Evolutionary conservation across 2,329 filamentous ascomycete genomes (phyloP), one percentile per base, ranked within the genome.

Genomic region (Rugonectria rugulosa): DNA sequence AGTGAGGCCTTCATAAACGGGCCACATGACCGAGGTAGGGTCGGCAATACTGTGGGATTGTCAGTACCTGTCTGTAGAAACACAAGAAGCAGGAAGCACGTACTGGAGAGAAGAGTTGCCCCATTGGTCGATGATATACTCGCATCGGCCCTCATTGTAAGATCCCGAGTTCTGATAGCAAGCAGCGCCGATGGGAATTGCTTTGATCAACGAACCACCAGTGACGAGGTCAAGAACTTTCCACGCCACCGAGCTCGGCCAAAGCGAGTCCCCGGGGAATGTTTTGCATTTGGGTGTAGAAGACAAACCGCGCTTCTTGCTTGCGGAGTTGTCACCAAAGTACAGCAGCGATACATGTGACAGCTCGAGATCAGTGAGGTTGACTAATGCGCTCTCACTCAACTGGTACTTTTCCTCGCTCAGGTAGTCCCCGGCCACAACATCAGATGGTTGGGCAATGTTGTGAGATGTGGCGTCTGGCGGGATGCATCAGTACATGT

Each of bases 11-110:
- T 76, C 64, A 56, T 70, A 78, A 3, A 78, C 47, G 4, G 75
- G 73, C 56, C 69, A 77, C 72, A 76, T 76, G 41, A 74, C 61
- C 2, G 75, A 77, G 8, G 73, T 73, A 3, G 76, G 76, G 46
- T 78, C 72, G 4, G 64, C 49, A 11, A 69, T 66, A 53, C 73
- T 75, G 12, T 47, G 2, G 14, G 0, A 2, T 0, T 6, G 31
- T 65, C 44, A 65, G 56, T 7, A 3, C 41, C 3, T 6, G 8
- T 2, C 26, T 2, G 0, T 12, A 3, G 4, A 12, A 7, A 8
- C 14, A 19, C 41, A 8, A n/a, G n/a, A n/a, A n/a, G 37, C 5
- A 9, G 10, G n/a, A 1, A 1, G 8, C 11, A 40, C 64, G 57
- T 14, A 67, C 64, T 66, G 64, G 1, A 65, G 56, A 6, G 50